Percentiles rank a stretch among this genome's conserved stretches.
These are phyloP conservation scores for Penicillium psychrosexuale DNA, from an alignment of 2,329 filamentous ascomycete genomes.

Conservation along the genomic window DNA sequence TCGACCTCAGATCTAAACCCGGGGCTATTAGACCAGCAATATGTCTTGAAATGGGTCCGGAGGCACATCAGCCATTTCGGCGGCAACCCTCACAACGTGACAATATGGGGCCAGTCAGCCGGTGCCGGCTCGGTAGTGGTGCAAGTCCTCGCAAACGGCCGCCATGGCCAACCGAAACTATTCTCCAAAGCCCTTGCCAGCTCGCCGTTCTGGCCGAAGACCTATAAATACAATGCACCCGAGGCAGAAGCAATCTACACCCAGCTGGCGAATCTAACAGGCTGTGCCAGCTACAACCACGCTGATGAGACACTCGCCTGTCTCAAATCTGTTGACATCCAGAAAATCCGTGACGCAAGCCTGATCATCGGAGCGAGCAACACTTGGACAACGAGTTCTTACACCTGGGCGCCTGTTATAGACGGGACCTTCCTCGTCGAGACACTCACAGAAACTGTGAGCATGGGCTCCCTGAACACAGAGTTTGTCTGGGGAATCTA, in stretches of 20 bases:
- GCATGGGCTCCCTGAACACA: slow-evolving; percentile 42
- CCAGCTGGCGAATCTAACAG: slow-evolving; percentile 46
- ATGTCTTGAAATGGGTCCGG: slow-evolving; percentile 54
- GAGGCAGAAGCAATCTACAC: slow-evolving; percentile 54
- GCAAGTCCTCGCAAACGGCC: slow-evolving; percentile 49
- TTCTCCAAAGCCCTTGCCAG: slow-evolving; percentile 53
- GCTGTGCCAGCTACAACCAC: slow-evolving; percentile 40
- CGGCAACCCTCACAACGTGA: slow-evolving; percentile 52
- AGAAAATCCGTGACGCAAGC: slow-evolving; percentile 53
- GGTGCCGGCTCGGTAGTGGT: slow-evolving; percentile 47
- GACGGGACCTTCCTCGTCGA: slow-evolving; percentile 53
- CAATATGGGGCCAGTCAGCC: slow-evolving; percentile 56
- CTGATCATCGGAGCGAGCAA: slow-evolving; percentile 49
- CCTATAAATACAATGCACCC: slow-evolving; percentile 51
- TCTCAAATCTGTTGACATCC: slow-evolving; percentile 54
- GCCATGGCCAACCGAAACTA: slow-evolving; percentile 42
- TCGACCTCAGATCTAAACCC: slow-evolving; percentile 50
- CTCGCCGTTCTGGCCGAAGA: slow-evolving; percentile 60
- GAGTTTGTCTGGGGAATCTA: slow-evolving; percentile 55
- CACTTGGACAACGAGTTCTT: slow-evolving; percentile 55
- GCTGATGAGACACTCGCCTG: slow-evolving; percentile 49
- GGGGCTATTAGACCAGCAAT: slow-evolving; percentile 53
- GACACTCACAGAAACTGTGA: slow-evolving; percentile 47
- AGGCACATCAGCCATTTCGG: slow-evolving; percentile 54
- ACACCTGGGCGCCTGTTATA: slow-evolving; percentile 61